Base-by-base conservation (phyloP, 306 rosid species). In the Delonix regia region DNA sequence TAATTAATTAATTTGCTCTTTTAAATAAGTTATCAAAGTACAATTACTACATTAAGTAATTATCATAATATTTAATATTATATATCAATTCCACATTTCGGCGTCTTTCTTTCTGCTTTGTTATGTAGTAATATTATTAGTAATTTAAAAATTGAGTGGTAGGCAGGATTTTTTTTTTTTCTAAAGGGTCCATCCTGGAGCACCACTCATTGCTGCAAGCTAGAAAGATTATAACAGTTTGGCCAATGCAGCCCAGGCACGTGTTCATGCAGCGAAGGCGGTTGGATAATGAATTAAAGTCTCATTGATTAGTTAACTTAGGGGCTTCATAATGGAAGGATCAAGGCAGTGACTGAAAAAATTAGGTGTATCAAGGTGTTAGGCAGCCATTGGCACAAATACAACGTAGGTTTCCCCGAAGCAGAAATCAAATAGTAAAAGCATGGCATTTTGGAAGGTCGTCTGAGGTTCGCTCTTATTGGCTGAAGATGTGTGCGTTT, bases 41-140 rank as follows among this genome's bases (percentile, higher is more conserved):
- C 67, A 64, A 66, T 49, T 14, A 8, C 45, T 24, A 52, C 15
- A 49, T 78, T 69, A 81, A 57, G 77, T 38, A 30, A 62, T 62
- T 62, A 69, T 69, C 76, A 49, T 49, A 33, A 66, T 86, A 75
- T 71, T 79, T 65, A 62, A 79, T 57, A 79, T 72, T 86, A 75
- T 75, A 82, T 65, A 61, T 80, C 71, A 42, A 41, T 48, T 67
- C 57, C 76, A 30, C 69, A 70, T 75, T 71, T 71, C 51, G 51
- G 38, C 66, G 39, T 38, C 75, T 83, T 18, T 75, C 51, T 16
- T 64, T 55, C 72, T 64, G 49, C 53, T 33, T 6, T 53, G 16
- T 55, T 78, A 30, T 27, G 22, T 27, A 45, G 4, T 69, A 51
- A 0, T 38, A 47, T 57, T 63, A 67, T 49, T 49, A 45, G 0